Percentiles rank a stretch among this genome's conserved stretches.
Conservation (phyloP, 208 protist species). For the Leishmania guyanensis region DNA sequence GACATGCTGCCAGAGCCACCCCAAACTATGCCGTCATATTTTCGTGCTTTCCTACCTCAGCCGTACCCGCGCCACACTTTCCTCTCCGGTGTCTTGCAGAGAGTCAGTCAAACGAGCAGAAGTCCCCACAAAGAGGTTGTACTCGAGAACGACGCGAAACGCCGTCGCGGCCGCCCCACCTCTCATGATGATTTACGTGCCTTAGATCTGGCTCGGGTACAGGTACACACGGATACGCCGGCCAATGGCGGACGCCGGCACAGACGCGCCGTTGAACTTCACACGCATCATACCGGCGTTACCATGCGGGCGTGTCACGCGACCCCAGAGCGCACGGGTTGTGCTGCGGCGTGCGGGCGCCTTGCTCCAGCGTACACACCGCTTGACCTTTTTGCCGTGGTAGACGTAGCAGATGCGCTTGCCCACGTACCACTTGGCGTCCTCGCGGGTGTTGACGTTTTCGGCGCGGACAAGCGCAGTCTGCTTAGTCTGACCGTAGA, state of each 20-base stretch:
- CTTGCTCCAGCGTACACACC: conserved; percentile 90
- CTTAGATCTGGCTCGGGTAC: conserved; percentile 98
- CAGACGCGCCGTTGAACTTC: conserved; percentile 95
- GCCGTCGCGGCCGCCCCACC: not conserved
- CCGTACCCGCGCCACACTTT: not conserved
- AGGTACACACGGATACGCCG: conserved; percentile 97
- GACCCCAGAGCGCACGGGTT: conserved; percentile 98
- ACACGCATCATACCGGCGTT: conserved; percentile 97
- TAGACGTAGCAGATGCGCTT: conserved; percentile 99
- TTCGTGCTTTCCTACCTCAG: not conserved
- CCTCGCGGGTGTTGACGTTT: conserved; percentile 95
- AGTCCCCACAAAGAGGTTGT: not conserved
- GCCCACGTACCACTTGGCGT: conserved; percentile 98
- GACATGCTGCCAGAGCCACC: not conserved
- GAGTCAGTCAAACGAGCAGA: not conserved
- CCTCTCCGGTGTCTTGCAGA: not conserved
- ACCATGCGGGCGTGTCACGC: conserved; percentile 97
- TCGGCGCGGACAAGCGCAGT: conserved; percentile 96
- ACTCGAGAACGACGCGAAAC: not conserved
- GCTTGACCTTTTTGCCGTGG: conserved; percentile 95
- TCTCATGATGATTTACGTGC: not conserved
- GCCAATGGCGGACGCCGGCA: conserved; percentile 97
- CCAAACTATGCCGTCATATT: not conserved
- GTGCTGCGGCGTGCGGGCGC: conserved; percentile 88
- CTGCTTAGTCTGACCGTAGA: conserved; percentile 95